phyloP scores from a whole-genome alignment of 139 green algal genomes.

The Micractinium conductrix region DNA sequence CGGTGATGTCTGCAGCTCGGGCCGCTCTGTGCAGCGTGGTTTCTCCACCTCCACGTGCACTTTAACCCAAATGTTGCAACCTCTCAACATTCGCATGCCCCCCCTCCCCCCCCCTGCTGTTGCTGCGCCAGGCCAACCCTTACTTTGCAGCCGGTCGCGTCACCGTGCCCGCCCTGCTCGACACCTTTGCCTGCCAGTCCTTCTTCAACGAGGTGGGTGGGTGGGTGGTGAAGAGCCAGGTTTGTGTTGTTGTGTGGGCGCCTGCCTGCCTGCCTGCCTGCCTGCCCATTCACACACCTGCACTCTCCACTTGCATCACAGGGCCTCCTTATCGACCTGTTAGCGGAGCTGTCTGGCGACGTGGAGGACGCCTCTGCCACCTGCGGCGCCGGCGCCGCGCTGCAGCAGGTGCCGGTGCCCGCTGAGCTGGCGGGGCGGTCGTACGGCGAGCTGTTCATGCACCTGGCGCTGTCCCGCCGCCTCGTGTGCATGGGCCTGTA shows the following conservation, averaged over 20 bases:
- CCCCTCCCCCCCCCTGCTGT: too few relatives aligned
- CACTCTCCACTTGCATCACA: neutral
- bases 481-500: constrained; percentile 74
- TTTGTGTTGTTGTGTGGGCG: neutral
- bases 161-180: constrained; percentile 80
- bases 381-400: constrained; percentile 56
- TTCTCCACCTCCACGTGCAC: too few relatives aligned
- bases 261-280: neutral
- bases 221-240: neutral
- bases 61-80: too few relatives aligned
- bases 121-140: constrained; percentile 72
- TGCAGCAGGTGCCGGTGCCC: constrained; percentile 57
- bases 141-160: constrained; percentile 83
- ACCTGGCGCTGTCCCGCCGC: constrained; percentile 43
- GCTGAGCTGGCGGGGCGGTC: constrained; percentile 49
- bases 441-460: constrained; percentile 71
- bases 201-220: constrained; percentile 71
- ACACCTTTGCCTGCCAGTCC: constrained; percentile 77
- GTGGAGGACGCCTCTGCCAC: constrained; percentile 45
- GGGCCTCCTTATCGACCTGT: constrained; percentile 69
- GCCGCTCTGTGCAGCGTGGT: too few relatives aligned
- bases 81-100: too few relatives aligned
- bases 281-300: neutral
- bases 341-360: constrained; percentile 75
- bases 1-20: too few relatives aligned